A percentile compares a stretch with the other conserved stretches of the same genome.
Conservation (phyloP, 441 rosid genomes). For the Corymbia citriodora region DNA sequence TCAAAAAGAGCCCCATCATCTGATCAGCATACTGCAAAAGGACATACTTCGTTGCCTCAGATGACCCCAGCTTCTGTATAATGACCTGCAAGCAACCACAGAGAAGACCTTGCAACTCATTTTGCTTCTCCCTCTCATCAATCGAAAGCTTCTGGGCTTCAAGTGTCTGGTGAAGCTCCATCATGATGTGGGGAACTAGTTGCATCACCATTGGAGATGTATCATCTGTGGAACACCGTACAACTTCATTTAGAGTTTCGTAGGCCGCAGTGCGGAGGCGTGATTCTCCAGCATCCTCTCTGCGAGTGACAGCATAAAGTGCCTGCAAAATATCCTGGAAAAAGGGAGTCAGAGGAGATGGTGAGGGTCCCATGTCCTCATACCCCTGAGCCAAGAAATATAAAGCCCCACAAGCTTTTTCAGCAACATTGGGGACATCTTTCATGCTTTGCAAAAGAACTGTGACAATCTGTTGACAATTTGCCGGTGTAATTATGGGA, state of each 20-base stretch:
- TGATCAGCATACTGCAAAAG: constrained; percentile 73
- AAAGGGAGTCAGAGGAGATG: constrained; percentile 60
- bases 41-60: constrained; percentile 47
- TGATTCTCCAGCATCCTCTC: constrained; percentile 74
- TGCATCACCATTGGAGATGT: constrained; percentile 63
- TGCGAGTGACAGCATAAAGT: constrained; percentile 52
- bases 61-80: constrained; percentile 78
- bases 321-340: constrained; percentile 61
- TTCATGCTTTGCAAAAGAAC: constrained; percentile 76
- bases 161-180: constrained; percentile 72
- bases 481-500: constrained; percentile 47
- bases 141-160: constrained; percentile 67
- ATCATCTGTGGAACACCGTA: constrained; percentile 72
- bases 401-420: constrained; percentile 93
- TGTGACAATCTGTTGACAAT: constrained; percentile 45
- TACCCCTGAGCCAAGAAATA: constrained; percentile 94
- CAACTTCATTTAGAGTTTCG: constrained; percentile 90
- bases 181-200: constrained; percentile 77
- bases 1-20: constrained; percentile 80
- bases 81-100: constrained; percentile 96
- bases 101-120: constrained; percentile 81
- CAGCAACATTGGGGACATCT: constrained; percentile 89
- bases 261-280: constrained; percentile 79
- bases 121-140: constrained; percentile 92
- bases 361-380: constrained; percentile 62